phyloP scores from a whole-genome alignment of 805 yeast genomes.

The Ogataea henricii region DNA sequence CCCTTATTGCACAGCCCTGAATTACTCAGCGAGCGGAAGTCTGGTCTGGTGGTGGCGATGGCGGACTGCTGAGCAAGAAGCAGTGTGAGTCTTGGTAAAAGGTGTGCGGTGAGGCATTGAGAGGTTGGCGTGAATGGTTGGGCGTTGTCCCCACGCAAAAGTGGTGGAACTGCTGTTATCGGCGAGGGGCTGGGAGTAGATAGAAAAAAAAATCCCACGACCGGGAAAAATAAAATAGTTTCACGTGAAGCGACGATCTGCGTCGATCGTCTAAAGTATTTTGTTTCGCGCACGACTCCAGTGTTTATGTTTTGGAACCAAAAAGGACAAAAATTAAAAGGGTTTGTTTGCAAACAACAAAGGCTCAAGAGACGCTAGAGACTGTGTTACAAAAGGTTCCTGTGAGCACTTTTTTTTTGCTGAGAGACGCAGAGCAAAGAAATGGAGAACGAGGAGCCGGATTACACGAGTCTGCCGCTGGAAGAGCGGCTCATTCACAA shows the following conservation, averaged over 20 bases:
- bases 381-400: too few species aligned
- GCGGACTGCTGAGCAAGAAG: neutral
- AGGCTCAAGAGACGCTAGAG: neutral
- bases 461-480: constrained; percentile 62
- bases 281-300: neutral
- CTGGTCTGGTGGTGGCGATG: neutral
- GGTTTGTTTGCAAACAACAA: neutral
- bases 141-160: too few species aligned
- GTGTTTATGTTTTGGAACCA: constrained; percentile 5
- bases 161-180: too few species aligned
- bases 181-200: too few species aligned
- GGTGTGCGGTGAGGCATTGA: too few species aligned
- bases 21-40: neutral
- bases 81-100: neutral
- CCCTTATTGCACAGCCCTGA: neutral
- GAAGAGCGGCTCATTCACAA: constrained; percentile 68
- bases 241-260: neutral
- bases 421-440: neutral
- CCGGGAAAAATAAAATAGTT: too few species aligned
- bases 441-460: constrained; percentile 49
- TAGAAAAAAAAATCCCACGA: too few species aligned
- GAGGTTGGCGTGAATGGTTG: too few species aligned
- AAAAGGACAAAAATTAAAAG: neutral
- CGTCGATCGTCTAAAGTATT: neutral
- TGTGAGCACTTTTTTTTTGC: too few species aligned